Evolutionary conservation across 2,329 filamentous ascomycete species (phyloP).

Genomic region (Seiridium cupressi): DNA sequence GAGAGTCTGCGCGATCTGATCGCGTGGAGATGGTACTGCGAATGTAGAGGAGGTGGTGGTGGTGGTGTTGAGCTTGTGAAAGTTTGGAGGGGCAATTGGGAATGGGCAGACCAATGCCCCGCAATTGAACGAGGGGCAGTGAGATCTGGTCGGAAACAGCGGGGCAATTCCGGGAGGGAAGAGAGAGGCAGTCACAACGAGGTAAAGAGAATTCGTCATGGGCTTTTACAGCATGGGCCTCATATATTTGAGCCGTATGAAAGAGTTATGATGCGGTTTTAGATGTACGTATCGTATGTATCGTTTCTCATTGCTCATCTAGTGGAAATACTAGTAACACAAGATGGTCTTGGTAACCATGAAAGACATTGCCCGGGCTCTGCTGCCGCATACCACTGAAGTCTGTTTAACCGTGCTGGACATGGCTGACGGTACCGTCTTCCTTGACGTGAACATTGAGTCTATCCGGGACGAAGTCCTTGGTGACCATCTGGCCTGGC

Average conservation of each 20-base stretch:
- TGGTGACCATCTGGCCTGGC: conserved; percentile 57
- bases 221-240: background rate
- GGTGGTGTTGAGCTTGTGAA: conserved; percentile 22
- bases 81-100: conserved; percentile 29
- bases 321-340: conserved; percentile 6
- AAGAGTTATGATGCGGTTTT: no score
- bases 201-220: background rate
- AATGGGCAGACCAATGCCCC: conserved; percentile 17
- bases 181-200: background rate
- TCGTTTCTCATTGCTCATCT: conserved; percentile 11
- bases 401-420: conserved; percentile 48
- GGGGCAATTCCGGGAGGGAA: background rate
- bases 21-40: background rate
- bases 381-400: no score
- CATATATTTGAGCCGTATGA: background rate
- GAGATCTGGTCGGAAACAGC: background rate
- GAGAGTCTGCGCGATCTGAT: conserved; percentile 11
- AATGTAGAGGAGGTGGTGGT: background rate
- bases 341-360: background rate
- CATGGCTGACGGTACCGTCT: conserved; percentile 59
- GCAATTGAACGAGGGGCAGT: conserved; percentile 14
- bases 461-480: conserved; percentile 51
- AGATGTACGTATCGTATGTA: background rate
- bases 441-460: conserved; percentile 60
- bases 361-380: background rate